Evolutionary conservation across 257 asterid species (phyloP).

Genomic region (Solanum acaule): DNA sequence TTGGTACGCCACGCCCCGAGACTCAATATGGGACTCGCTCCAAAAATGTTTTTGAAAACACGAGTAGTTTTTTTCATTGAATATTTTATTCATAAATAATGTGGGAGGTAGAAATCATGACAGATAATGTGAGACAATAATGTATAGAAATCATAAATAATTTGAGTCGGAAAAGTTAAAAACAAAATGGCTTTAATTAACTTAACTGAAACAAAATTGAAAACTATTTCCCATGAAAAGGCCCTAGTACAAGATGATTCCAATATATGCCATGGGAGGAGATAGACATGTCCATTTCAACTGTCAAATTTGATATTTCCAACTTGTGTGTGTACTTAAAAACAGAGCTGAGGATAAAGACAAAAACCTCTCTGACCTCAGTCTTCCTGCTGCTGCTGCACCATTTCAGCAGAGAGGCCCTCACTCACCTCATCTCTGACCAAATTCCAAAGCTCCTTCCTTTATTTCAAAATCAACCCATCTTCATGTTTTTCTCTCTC

Average conservation of each 20-base stretch:
- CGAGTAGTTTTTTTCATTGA: too few relatives aligned
- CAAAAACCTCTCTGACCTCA: background rate
- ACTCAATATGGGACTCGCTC: too few relatives aligned
- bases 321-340: background rate
- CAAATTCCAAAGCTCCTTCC: conserved; percentile 22
- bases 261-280: background rate
- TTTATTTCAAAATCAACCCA: background rate
- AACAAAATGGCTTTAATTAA: background rate
- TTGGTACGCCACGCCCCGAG: too few relatives aligned
- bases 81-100: too few relatives aligned
- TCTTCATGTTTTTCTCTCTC: background rate
- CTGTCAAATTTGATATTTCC: conserved; percentile 4
- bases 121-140: too few relatives aligned
- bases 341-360: background rate
- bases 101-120: background rate
- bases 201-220: background rate
- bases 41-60: too few relatives aligned
- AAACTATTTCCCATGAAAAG: background rate
- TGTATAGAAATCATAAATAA: too few relatives aligned
- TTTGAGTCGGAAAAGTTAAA: background rate
- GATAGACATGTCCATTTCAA: background rate
- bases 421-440: background rate
- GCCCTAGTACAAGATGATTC: background rate
- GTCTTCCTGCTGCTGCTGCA: background rate
- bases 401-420: background rate